Evolutionary conservation across 805 yeast species (phyloP), one percentile per base, ranked within the genome.

Genomic region (Kuraishia ogatae): DNA sequence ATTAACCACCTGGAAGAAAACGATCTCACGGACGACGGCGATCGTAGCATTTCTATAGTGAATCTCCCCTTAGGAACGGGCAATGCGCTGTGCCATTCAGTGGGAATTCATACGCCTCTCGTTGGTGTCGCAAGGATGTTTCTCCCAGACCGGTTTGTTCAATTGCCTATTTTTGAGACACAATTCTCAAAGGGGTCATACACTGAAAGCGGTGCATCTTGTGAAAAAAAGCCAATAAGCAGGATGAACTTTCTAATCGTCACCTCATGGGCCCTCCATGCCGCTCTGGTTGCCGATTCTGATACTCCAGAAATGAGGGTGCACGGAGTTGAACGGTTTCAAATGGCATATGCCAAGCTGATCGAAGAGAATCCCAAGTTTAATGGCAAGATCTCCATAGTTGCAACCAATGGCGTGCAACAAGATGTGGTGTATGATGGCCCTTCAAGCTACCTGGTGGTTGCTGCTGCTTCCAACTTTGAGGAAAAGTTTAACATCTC

Each of bases 11-110:
- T 78, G 26, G 19, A 63, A 58, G 13, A 35, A 54, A 20, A 21
- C 39, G 52, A 20, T 8, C 7, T 13, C 15, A 22, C 52, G 20
- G 29, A n/a, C n/a, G n/a, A n/a, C n/a, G n/a, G n/a, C n/a, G n/a
- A n/a, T n/a, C n/a, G 39, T 39, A 15, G 50, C 8, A 43, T 58
- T 20, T 59, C 62, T 1, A 54, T 81, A 1, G 60, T 69, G 39
- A 70, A 71, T 46, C 66, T 92, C 17, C 96, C 97, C 0, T 74
- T 83, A 57, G 97, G 97, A 1, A 86, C 96, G 0, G 97, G 96
- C 0, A 92, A 92, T 66, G 91, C 96, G 1, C 72, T 89, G 57
- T 80, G 89, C 1, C 77, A 79, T 23, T 85, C 96, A 0, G 60
- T 84, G 2, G 83, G 81, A 0, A 56, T 79, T 2, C 51, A 53